These are phyloP conservation scores for Solanum paucissectum DNA, from an alignment of 257 asterid species.

Conservation along the genomic window DNA sequence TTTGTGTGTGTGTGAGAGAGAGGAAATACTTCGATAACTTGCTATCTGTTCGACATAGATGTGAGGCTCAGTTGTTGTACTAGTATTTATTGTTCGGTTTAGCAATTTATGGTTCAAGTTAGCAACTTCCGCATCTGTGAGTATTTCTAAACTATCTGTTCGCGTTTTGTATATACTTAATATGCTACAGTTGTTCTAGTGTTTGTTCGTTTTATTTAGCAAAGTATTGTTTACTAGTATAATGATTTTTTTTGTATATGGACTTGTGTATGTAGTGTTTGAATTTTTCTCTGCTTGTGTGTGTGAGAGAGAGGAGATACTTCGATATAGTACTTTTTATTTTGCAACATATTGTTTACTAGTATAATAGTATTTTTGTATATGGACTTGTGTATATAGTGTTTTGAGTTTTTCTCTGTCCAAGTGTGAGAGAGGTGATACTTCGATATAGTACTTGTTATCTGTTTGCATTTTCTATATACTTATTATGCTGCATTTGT, in stretches of 20 bases:
- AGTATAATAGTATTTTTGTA: background rate
- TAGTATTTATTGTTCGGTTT: background rate
- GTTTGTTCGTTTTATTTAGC: background rate
- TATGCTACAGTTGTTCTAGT: background rate
- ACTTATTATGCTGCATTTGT: background rate
- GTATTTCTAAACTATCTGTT: background rate
- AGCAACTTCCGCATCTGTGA: background rate
- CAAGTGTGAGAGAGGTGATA: background rate
- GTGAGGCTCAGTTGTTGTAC: background rate
- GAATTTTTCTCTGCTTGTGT: background rate
- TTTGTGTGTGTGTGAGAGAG: background rate
- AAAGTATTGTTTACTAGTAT: background rate
- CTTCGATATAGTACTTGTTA: background rate
- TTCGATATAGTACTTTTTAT: background rate
- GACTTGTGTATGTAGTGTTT: background rate
- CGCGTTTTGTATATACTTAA: background rate
- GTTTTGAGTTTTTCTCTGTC: background rate
- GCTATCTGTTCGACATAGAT: background rate
- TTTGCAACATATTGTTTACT: background rate
- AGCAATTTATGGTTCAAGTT: background rate
- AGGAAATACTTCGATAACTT: background rate
- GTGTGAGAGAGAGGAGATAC: background rate
- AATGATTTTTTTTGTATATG: background rate
- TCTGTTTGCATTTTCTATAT: background rate
- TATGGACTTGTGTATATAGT: background rate